A percentile compares a stretch with the other conserved stretches of the same genome.
phyloP scores from a whole-genome alignment of 2,329 filamentous ascomycete species.

The Neofusicoccum sp. region DNA sequence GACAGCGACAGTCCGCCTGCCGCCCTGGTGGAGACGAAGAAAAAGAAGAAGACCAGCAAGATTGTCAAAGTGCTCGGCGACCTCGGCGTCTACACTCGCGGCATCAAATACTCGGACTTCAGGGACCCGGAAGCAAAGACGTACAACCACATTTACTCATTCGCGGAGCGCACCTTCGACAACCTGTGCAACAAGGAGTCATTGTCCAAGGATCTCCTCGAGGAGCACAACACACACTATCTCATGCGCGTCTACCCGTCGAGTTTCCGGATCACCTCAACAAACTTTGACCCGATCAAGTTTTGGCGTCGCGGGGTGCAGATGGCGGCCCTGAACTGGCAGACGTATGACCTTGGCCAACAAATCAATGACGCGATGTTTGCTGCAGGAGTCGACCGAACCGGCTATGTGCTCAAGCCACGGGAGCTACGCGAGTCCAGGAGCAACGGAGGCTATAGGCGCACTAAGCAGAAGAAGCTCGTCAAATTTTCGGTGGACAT shows the following conservation, averaged over 20 bases:
- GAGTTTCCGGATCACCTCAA: slow-evolving; percentile 77
- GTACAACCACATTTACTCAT: slow-evolving; percentile 94
- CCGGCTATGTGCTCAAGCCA: slow-evolving; percentile 93
- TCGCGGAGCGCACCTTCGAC: slow-evolving; percentile 87
- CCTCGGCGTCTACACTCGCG: slow-evolving; percentile 77
- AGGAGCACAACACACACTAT: slow-evolving; percentile 88
- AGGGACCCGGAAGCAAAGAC: slow-evolving; percentile 75
- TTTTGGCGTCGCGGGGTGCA: slow-evolving; percentile 97
- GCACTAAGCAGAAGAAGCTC: slow-evolving; percentile 72
- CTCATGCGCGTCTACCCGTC: slow-evolving; percentile 95
- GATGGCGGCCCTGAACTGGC: slow-evolving; percentile 98
- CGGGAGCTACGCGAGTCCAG: slow-evolving; percentile 67
- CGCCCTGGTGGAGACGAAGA: slow-evolving; percentile 59
- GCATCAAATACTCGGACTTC: slow-evolving; percentile 84
- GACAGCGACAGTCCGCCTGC: slow-evolving; percentile 71
- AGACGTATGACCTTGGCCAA: slow-evolving; percentile 94
- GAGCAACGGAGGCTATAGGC: slow-evolving; percentile 53
- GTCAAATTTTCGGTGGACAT: slow-evolving; percentile 85
- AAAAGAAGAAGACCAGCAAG: slow-evolving; percentile 71
- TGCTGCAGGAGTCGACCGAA: slow-evolving; percentile 79
- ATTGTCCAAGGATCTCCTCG: slow-evolving; percentile 75
- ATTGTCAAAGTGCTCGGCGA: slow-evolving; percentile 82
- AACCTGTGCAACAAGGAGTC: slow-evolving; percentile 75
- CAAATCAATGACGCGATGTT: slow-evolving; percentile 99
- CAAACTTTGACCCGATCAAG: slow-evolving; percentile 90